Evolutionary conservation across 495 filamentous ascomycete species (phyloP).

Genomic region (Astrothelium subdiscretum): DNA sequence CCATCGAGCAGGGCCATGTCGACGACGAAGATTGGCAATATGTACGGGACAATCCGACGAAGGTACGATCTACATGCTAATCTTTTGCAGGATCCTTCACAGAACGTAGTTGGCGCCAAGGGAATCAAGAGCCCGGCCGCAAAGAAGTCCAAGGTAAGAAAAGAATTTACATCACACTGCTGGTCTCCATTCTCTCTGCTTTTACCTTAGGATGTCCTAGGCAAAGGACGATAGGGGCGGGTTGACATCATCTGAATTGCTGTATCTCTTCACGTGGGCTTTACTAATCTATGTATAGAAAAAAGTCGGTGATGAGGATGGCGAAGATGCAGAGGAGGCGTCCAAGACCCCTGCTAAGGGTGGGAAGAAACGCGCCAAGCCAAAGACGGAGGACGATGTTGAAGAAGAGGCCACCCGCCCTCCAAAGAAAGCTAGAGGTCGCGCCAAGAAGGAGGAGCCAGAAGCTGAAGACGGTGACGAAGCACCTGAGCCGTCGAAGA

Average conservation of each 20-base stretch:
- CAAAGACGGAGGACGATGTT: constrained; percentile 27
- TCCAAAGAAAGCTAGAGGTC: constrained; percentile 16
- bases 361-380: constrained; percentile 34
- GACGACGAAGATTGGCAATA: constrained; percentile 68
- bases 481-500: constrained; percentile 22
- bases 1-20: constrained; percentile 59
- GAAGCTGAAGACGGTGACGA: constrained; percentile 22
- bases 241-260: background rate
- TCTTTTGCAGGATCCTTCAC: constrained; percentile 8
- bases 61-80: background rate
- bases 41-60: constrained; percentile 37
- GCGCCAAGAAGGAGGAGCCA: constrained; percentile 11
- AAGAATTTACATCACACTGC: constrained; percentile 9
- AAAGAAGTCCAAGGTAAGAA: constrained; percentile 29
- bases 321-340: constrained; percentile 18
- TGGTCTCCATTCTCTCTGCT: no score
- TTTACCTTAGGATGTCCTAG: no score
- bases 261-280: background rate
- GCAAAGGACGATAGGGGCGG: constrained; percentile 16
- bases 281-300: constrained; percentile 9
- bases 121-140: constrained; percentile 19
- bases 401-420: constrained; percentile 24
- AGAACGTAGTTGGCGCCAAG: constrained; percentile 10
- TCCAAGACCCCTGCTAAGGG: constrained; percentile 16
- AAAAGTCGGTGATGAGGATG: constrained; percentile 27